Conservation (phyloP, 305 asterid species). For the Lippia alba region DNA sequence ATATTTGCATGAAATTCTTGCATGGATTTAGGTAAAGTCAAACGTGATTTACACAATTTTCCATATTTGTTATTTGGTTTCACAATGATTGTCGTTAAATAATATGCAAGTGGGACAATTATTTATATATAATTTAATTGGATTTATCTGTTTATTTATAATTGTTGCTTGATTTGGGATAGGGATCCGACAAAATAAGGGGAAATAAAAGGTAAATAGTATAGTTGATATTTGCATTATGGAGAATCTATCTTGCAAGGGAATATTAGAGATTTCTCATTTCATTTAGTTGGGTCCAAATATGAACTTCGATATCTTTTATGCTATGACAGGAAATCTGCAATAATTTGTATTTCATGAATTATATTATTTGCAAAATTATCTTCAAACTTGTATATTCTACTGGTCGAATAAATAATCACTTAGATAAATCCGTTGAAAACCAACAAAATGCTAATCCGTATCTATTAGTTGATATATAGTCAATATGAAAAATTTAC, state of each 20-base stretch:
- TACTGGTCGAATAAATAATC: no score
- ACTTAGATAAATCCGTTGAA: no score
- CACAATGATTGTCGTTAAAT: constrained; percentile 35
- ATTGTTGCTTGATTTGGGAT: constrained; percentile 23
- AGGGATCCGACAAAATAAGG: background rate
- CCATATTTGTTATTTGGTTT: constrained; percentile 33
- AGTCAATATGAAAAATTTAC: no score
- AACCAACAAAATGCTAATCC: no score
- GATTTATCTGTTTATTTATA: background rate
- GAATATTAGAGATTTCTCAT: background rate
- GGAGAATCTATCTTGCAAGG: background rate
- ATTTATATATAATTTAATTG: constrained; percentile 1
- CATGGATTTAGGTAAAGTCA: constrained; percentile 50
- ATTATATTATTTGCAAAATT: no score
- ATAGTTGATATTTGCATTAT: background rate
- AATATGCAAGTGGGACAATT: constrained; percentile 17
- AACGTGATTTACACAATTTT: constrained; percentile 40
- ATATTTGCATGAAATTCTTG: constrained; percentile 49
- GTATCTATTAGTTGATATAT: no score
- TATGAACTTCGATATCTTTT: background rate
- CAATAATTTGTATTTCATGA: no score
- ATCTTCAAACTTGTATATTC: no score
- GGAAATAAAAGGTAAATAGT: background rate
- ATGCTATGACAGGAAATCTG: background rate
- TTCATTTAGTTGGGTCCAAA: background rate